phyloP scores from a whole-genome alignment of 352 stramenopile species.

The Globisporangium acanthophoron region DNA sequence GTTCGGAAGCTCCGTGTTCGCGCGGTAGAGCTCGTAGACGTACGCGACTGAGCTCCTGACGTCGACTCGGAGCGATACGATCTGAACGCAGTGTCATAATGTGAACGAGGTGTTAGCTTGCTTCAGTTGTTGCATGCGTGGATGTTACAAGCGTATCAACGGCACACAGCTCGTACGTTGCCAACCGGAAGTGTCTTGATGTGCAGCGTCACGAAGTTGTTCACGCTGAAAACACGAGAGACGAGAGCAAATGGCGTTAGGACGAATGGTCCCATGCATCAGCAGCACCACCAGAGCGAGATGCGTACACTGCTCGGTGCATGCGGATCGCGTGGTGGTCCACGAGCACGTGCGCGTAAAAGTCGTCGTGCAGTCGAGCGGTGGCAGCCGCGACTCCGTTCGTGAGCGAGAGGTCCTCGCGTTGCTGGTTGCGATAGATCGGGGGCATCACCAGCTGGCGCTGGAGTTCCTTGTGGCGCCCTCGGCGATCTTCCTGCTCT shows the following conservation, averaged over 20 bases:
- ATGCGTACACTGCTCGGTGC: slow-evolving; percentile 48
- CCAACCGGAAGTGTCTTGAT: slow-evolving; percentile 77
- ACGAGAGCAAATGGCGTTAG: background rate
- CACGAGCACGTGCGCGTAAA: slow-evolving; percentile 47
- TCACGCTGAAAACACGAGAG: slow-evolving; percentile 19
- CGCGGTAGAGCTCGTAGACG: slow-evolving; percentile 76
- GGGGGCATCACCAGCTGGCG: slow-evolving; percentile 41
- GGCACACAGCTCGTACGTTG: slow-evolving; percentile 29
- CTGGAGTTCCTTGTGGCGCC: slow-evolving; percentile 40
- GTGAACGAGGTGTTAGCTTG: background rate
- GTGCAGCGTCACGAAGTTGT: slow-evolving; percentile 56
- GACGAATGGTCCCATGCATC: background rate
- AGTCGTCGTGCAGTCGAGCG: slow-evolving; percentile 14
- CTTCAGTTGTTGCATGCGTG: background rate
- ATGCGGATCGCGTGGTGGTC: slow-evolving; percentile 49
- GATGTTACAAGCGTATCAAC: background rate
- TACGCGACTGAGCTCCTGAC: slow-evolving; percentile 45
- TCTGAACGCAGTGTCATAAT: slow-evolving; percentile 10
- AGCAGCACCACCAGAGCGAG: background rate
- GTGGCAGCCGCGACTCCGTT: background rate
- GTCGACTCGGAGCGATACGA: slow-evolving; percentile 59
- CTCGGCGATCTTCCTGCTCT: slow-evolving; percentile 30
- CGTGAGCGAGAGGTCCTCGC: background rate
- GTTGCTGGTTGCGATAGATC: slow-evolving; percentile 11
- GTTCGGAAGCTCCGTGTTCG: slow-evolving; percentile 48